Conservation (phyloP, 2,329 filamentous ascomycete species). For the Trichoderma polysporum region DNA sequence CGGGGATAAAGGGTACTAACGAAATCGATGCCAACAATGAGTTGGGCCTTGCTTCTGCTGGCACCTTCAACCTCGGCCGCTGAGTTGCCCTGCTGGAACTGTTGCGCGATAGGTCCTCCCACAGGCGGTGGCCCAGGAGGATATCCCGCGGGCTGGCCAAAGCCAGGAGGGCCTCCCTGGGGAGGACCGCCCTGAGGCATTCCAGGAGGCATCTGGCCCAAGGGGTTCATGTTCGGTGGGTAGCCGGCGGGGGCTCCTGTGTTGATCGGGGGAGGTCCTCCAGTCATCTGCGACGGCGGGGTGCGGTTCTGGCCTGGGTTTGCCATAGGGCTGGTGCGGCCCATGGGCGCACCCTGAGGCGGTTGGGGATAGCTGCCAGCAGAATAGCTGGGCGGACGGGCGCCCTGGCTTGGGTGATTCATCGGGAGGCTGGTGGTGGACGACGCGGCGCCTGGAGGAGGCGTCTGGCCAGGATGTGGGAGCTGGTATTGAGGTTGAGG, state of each 20-base stretch:
- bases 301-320: constrained; percentile 52
- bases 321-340: constrained; percentile 54
- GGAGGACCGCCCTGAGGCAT: constrained; percentile 34
- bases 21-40: constrained; percentile 99
- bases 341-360: constrained; percentile 45
- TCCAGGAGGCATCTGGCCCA: constrained; percentile 43
- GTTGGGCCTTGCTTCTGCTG: constrained; percentile 87
- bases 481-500: constrained; percentile 48
- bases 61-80: constrained; percentile 81
- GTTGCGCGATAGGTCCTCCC: constrained; percentile 41
- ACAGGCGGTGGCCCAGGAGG: constrained; percentile 43
- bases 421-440: constrained; percentile 54
- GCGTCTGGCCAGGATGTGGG: constrained; percentile 36
- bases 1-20: constrained; percentile 51
- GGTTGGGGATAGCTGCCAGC: constrained; percentile 50
- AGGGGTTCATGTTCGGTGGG: constrained; percentile 52
- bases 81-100: constrained; percentile 46
- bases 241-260: constrained; percentile 62
- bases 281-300: constrained; percentile 60
- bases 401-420: constrained; percentile 61
- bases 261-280: constrained; percentile 66
- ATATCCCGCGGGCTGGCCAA: constrained; percentile 45
- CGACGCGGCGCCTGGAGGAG: constrained; percentile 41
- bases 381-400: constrained; percentile 64
- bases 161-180: constrained; percentile 34